Evolutionary conservation across 345 rosid species (phyloP).

Genomic region (Sonneratia caseolaris): DNA sequence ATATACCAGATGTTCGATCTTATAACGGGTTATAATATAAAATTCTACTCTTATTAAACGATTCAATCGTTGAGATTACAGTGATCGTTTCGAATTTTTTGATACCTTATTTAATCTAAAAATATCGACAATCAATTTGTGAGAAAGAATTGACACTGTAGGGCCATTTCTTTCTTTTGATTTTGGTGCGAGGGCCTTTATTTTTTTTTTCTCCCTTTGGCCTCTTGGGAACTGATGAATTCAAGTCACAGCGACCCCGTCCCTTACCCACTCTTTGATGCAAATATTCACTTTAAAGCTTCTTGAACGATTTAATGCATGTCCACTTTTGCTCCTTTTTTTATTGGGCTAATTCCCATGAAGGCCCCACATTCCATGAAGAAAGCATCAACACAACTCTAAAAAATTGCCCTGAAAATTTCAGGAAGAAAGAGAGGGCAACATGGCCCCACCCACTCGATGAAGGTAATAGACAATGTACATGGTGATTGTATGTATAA

Average conservation of each 20-base stretch:
- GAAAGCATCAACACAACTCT: not conserved
- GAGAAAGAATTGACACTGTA: not conserved
- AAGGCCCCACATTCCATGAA: not conserved
- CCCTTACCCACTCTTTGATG: not conserved
- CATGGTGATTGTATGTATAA: not conserved
- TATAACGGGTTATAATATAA: too few relatives aligned
- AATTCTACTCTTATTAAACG: too few relatives aligned
- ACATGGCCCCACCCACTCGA: constrained; percentile 10
- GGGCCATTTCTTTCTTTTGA: not conserved
- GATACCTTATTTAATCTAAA: too few relatives aligned
- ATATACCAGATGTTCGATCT: too few relatives aligned
- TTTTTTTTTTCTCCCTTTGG: not conserved
- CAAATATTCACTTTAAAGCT: constrained; percentile 1
- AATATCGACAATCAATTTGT: not conserved
- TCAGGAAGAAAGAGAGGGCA: not conserved
- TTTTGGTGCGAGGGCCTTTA: not conserved
- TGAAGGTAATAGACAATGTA: not conserved
- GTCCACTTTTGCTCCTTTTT: constrained; percentile 1
- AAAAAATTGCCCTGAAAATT: not conserved
- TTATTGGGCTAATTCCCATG: constrained; percentile 4
- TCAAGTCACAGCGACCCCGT: not conserved
- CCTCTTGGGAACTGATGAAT: not conserved
- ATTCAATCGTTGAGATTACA: too few relatives aligned
- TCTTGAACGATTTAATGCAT: not conserved
- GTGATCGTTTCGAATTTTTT: too few relatives aligned